Evolutionary conservation across 2,329 filamentous ascomycete species (phyloP), one percentile per base, ranked within the genome.

Genomic region (Scopulariopsis brevicaulis): DNA sequence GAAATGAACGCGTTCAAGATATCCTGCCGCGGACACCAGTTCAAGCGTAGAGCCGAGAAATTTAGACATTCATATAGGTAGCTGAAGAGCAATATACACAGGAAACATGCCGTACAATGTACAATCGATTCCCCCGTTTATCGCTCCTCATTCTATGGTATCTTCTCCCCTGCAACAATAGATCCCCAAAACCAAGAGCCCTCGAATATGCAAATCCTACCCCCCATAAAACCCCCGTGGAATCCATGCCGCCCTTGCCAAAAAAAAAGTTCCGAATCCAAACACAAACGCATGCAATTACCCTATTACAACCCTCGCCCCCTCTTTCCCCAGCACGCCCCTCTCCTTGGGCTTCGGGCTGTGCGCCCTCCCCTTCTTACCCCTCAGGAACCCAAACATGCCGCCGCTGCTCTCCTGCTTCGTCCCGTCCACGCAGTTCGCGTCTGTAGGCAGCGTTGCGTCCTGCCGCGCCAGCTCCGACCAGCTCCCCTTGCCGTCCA

Each of bases 341-440:
- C 90, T 83, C 73, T 97, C 92, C 70, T 90, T 93, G 28, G 92
- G 92, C 74, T 96, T 96, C 1, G 94, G 94, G 69, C 91, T 96
- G 71, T 91, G 85, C 58, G 91, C 90, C 62, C 92, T 80, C 32
- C 92, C 90, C 75, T 90, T 96, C 75, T 96, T 96, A 66, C 92
- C 81, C 63, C 83, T 89, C 60, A 97, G 77, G 70, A 99, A 95
- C 1, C 90, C 89, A 63, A 97, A 86, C 80, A 96, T 93, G 56
- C 92, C 90, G 20, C 86, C 57, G 28, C 50, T 55, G 5, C 20
- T 34, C 43, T 50, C 57, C 50, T 37, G 46, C 43, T 56, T 55
- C 43, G 43, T 37, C 20, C 24, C 53, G 32, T 54, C 57, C n/a
- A 48, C 51, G 20, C 22, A 51, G 28, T 55, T 59, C 24, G 12